Evolutionary conservation across 371 early-diverging fungal species (phyloP), one percentile per base, ranked within the genome.

Genomic region (Syncephalastrum sp.): DNA sequence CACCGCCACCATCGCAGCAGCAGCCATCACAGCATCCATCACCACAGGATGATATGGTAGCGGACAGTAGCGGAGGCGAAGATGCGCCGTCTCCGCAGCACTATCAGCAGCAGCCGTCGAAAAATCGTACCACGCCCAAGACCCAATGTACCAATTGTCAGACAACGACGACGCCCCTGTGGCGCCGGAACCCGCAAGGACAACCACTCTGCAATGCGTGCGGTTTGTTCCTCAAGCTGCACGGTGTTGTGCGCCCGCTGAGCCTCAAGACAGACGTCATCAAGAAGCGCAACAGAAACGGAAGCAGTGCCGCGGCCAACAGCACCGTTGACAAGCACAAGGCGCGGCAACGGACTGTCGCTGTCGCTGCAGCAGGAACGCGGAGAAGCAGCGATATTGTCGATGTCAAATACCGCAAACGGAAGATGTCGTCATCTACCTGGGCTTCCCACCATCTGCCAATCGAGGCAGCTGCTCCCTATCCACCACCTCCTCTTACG

Each of bases 201-300:
- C 64, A 64, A 27, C 64, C 69, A 5, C 57, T 68, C 25, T 68
- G 69, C 38, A 68, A 68, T 50, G 69, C 69, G 4, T 68, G 69
- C 47, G 69, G 69, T 6, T 51, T 68, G 38, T 68, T 68, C 42
- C 43, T 68, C 25, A 68, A 68, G 42, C 52, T 68, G 3, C 69
- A 68, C 55, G 69, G 69, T 38, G 64, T 68, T 3, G 69, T 68
- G 8, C 58, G 69, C 46, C 69, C 69, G 7, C 59, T 68, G 5
- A 61, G 62, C 27, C 41, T 68, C 1, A 68, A 68, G 42, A 68
- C 64, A 1, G 69, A 68, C 33, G 64, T 64, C 27, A 68, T 68
- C 56, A 68, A 68, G 54, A 68, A 68, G 43, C 69, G 69, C n/a
- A 64, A 64, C 55, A 55, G 69, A 13, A 42, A 49, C 38, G 54